Base-by-base conservation (phyloP, 257 asterid genomes). In the Henckelia pumila region DNA sequence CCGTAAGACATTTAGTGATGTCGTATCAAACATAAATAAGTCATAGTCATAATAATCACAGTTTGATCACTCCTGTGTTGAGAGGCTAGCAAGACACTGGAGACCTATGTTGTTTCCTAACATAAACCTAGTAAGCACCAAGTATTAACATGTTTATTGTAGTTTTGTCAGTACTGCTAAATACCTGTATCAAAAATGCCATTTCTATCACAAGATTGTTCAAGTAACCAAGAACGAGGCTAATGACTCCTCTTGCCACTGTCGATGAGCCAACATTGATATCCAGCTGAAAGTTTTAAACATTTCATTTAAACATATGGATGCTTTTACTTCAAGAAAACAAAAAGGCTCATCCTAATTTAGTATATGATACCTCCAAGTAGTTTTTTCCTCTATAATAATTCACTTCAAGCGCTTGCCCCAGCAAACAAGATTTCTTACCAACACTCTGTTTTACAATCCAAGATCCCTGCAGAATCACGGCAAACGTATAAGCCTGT, bases 391-490 rank as follows among this genome's bases (percentile, higher is more conserved):
- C 99, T 23, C 75, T 86, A 57, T 80, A 87, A 80, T 94, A 94
- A 82, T 84, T 91, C 64, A 86, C 81, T 76, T 89, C 88, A 40
- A 85, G 87, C 3, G 95, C 96, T 73, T 83, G 96, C 57, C 99
- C 99, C 56, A 88, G 69, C 80, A 94, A 78, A 72, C 96, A 85
- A 59, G 97, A 88, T 70, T 88, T 94, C 78, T 85, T 84, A 25
- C 99, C 97, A 37, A 94, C 97, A 32, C 97, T 88, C 73, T 94
- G 99, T 85, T 85, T 94, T 56, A 91, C 99, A 22, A 94, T 91
- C 97, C 97, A 91, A 53, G 97, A 85, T 74, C 99, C 99, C 99
- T 93, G 83, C 33, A 56, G 69, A 73, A 76, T 64, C 37, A 61
- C 19, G 60, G 33, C 50, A 60, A 56, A 61, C 29, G 20, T 53